Conservation (phyloP, 1,139 yeast genomes). For the Hansenula anomala region DNA sequence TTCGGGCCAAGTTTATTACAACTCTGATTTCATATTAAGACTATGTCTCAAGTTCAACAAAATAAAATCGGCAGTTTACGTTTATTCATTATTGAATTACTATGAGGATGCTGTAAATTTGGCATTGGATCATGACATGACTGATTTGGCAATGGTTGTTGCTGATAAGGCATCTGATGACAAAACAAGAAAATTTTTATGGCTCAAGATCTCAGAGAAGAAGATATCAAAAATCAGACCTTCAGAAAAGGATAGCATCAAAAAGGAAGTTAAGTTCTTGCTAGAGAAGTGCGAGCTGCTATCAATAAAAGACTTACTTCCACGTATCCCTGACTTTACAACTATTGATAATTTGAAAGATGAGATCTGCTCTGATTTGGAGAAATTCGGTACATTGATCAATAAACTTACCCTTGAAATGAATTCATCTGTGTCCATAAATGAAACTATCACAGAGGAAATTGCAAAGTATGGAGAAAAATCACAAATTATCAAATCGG, state of each 20-base stretch:
- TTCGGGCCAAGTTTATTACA: conserved; percentile 36
- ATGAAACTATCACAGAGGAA: conserved; percentile 57
- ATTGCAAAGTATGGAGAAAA: conserved; percentile 45
- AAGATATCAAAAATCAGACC: conserved; percentile 35
- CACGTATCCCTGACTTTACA: conserved; percentile 78
- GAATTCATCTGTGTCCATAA: conserved; percentile 64
- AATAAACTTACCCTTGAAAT: conserved; percentile 65
- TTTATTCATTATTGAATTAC: conserved; percentile 61
- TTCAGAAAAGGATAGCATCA: conserved; percentile 18
- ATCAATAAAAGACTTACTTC: conserved; percentile 76
- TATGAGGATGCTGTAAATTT: conserved; percentile 78
- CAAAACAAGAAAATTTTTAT: conserved; percentile 58
- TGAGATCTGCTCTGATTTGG: conserved; percentile 75
- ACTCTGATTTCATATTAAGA: conserved; percentile 71
- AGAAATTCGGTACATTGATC: conserved; percentile 64
- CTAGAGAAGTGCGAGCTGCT: conserved; percentile 51
- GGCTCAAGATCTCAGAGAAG: conserved; percentile 66
- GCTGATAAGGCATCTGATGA: conserved; percentile 50
- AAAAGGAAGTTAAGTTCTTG: conserved; percentile 32
- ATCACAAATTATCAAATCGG: conserved; percentile 67
- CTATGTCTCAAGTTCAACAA: conserved; percentile 60
- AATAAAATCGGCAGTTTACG: conserved; percentile 61
- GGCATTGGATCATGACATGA: conserved; percentile 59
- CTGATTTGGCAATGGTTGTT: conserved; percentile 54
- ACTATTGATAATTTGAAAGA: conserved; percentile 80